Base-by-base conservation (phyloP, 208 protist species). In the Trypanosoma cruzi region DNA sequence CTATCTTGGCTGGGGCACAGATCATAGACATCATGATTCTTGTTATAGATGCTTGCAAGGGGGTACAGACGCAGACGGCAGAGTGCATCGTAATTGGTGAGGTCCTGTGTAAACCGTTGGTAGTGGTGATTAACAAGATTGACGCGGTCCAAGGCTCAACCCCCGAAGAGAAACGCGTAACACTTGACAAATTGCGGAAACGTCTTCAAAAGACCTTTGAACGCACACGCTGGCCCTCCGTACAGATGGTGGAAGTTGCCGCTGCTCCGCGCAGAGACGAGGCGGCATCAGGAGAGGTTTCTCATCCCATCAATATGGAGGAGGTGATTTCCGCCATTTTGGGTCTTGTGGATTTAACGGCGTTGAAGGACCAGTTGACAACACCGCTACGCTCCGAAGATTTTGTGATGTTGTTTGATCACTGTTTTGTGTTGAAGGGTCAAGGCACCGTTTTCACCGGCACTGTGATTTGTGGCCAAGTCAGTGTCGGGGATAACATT, bases 21-120 rank as follows among this genome's bases (percentile, higher is more conserved):
- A 99, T 99, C 59, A 99, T 99, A 56, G 98, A 99, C 79, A 79
- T 98, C 22, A 98, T 99, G 88, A 76, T 99, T 59, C 84, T 99
- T 16, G 97, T 99, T 31, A 90, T 99, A 18, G 98, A 99, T 79
- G 92, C 94, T 2, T 89, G 64, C 3, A 99, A 99, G 73, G 98
- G 98, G 16, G 93, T 99, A 57, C 98, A 99, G 79, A 98, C 98
- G 14, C 98, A 99, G 75, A 99, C 98, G 16, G 96, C 98, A 4
- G 98, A 99, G 75, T 98, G 93, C 64, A 55, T 97, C 14, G 88
- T 94, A 11, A 78, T 97, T 37, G 92, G 86, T 31, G 89, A 94
- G 56, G 76, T 95, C 16, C 52, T 96, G 8, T 77, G 71, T 10
- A 89, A 94, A 37, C 81, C 86, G 18, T 72, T 99, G 26, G 80